Percentiles rank a stretch among this genome's conserved stretches.
Evolutionary conservation across 2,329 filamentous ascomycete genomes (phyloP).

Genomic region (Orbilia ellipsospora): DNA sequence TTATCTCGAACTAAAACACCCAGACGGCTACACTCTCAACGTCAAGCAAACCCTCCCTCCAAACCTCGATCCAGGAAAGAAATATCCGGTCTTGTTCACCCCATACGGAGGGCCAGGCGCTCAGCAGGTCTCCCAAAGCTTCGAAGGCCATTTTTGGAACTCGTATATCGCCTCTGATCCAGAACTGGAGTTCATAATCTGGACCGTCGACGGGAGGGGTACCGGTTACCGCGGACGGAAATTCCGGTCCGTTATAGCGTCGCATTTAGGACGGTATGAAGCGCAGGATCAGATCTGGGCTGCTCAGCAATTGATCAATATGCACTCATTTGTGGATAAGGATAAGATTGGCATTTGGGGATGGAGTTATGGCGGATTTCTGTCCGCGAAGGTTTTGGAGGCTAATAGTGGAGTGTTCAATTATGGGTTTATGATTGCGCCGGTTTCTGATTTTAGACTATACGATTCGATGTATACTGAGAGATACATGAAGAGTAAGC

Average conservation of each 20-base stretch:
- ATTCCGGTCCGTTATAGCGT: slow-evolving; percentile 71
- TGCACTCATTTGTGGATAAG: slow-evolving; percentile 68
- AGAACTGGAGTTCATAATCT: slow-evolving; percentile 75
- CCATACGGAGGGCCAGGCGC: slow-evolving; percentile 76
- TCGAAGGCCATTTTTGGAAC: slow-evolving; percentile 69
- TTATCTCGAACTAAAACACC: slow-evolving; percentile 72
- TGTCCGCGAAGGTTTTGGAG: slow-evolving; percentile 75
- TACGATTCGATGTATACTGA: slow-evolving; percentile 79
- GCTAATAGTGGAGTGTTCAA: slow-evolving; percentile 71
- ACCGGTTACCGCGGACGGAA: slow-evolving; percentile 73
- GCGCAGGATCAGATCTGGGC: slow-evolving; percentile 76
- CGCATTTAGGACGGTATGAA: slow-evolving; percentile 73
- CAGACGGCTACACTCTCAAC: slow-evolving; percentile 72
- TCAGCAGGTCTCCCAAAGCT: slow-evolving; percentile 71
- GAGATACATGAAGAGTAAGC: slow-evolving; percentile 74
- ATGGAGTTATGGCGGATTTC: slow-evolving; percentile 76
- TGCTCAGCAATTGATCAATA: slow-evolving; percentile 67
- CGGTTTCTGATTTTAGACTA: slow-evolving; percentile 76
- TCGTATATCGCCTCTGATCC: slow-evolving; percentile 75
- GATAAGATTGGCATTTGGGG: slow-evolving; percentile 75
- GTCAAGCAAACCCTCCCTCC: slow-evolving; percentile 74
- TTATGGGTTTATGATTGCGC: slow-evolving; percentile 73
- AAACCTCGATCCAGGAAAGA: slow-evolving; percentile 72
- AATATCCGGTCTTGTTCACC: slow-evolving; percentile 75
- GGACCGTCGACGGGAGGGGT: slow-evolving; percentile 75